Base-by-base conservation (phyloP, 1,139 yeast genomes). In the Scheffersomyces titani region DNA sequence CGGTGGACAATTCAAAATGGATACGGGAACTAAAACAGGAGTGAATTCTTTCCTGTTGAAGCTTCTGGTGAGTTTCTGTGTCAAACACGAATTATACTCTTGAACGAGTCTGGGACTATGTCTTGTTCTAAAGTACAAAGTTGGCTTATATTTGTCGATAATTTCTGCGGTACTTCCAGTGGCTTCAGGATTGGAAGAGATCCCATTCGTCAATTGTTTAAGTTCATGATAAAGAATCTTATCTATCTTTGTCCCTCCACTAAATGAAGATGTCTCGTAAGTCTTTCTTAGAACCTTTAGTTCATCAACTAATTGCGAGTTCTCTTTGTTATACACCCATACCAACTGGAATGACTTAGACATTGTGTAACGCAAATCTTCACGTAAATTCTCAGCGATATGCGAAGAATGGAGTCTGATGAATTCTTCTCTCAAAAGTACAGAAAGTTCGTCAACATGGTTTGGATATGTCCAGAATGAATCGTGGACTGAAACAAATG, bases 381-480 rank as follows among this genome's bases (percentile, higher is more conserved):
- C 57, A 21, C 68, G 61, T 21, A 80, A 61, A 44, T 63, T 57
- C 20, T 64, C 67, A 16, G 77, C 60, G 21, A 76, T 65, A 22
- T 71, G 69, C 2, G 70, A 63, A 0, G 71, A 55, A 59, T 80
- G 75, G 49, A 80, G 61, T 4, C 73, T 61, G 3, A 80, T 71
- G 62, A 80, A 80, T 57, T 73, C 72, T 20, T 73, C 65, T 19
- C 83, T 60, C 2, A 78, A 60, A 1, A 74, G 54, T 6, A 36
- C 54, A 0, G 74, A 67, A 19, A 79, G 64, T 18, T 52, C 22
- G 6, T 66, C 70, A 6, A 76, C 80, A 48, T 74, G 69, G 20
- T 67, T 52, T 0, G 82, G 72, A 58, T 74, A 71, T 2, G 83
- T 79, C 83, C 83, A 79, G 59, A 70, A 79, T 11, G 82, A 77